These are phyloP conservation scores for Rhodomyrtus tomentosa DNA, from an alignment of 345 rosid genomes.

Conservation along the genomic window DNA sequence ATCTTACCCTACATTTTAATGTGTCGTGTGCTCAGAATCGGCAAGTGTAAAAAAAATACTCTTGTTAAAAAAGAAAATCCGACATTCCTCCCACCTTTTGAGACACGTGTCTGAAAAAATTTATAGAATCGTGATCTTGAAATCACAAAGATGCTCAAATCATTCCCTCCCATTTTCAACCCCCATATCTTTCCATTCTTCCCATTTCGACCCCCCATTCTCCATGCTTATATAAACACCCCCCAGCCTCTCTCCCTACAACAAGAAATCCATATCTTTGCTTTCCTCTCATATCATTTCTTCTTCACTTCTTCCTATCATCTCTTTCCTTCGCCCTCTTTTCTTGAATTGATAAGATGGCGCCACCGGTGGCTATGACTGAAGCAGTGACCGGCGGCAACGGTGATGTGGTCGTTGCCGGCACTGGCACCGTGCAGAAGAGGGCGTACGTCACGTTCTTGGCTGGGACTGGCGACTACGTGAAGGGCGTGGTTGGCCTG, in stretches of 20 bases:
- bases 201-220: neutral
- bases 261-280: neutral
- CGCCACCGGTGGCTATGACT: neutral
- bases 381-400: neutral
- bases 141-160: neutral
- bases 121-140: neutral
- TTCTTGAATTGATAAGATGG: neutral
- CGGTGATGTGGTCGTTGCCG: neutral
- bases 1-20: neutral
- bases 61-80: neutral
- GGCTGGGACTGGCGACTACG: slow-evolving; percentile 77
- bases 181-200: neutral
- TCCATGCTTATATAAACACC: neutral
- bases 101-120: neutral
- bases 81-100: neutral
- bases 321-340: neutral
- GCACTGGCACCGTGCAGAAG: neutral
- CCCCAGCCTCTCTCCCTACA: neutral
- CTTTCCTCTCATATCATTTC: neutral
- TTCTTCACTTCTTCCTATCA: neutral
- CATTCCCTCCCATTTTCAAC: neutral
- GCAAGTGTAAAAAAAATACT: neutral
- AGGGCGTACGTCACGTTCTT: slow-evolving; percentile 71
- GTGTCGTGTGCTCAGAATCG: neutral
- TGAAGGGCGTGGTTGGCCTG: slow-evolving; percentile 74